Evolutionary conservation across 306 rosid genomes (phyloP).

Genomic region (Geum urbanum): DNA sequence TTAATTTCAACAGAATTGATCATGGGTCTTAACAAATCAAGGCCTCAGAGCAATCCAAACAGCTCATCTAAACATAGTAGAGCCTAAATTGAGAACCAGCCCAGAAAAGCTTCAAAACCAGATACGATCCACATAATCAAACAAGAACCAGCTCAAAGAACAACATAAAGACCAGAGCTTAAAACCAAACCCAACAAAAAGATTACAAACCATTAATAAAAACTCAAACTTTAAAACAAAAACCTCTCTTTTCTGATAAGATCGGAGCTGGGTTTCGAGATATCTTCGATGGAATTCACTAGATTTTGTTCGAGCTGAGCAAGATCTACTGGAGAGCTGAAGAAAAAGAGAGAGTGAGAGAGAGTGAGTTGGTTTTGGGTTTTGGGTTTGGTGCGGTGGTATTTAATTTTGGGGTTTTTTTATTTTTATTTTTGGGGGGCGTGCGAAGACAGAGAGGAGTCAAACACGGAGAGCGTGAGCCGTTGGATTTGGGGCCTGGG

Average conservation of each 20-base stretch:
- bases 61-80: no score
- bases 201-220: background rate
- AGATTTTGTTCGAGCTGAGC: slow-evolving; percentile 31
- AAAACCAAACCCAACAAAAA: background rate
- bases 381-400: slow-evolving; percentile 14
- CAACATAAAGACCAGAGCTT: background rate
- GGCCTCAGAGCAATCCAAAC: no score
- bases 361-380: slow-evolving; percentile 10
- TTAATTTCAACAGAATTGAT: background rate
- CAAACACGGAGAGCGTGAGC: slow-evolving; percentile 39
- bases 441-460: no score
- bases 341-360: slow-evolving; percentile 12
- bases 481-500: slow-evolving; percentile 68
- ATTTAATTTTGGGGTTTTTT: slow-evolving; percentile 13
- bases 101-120: background rate
- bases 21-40: no score
- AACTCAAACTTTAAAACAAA: background rate
- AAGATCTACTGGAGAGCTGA: slow-evolving; percentile 26
- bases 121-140: background rate
- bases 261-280: background rate
- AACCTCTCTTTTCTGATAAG: slow-evolving; percentile 19
- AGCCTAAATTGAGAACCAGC: background rate
- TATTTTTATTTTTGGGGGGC: slow-evolving; percentile 18
- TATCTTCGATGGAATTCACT: slow-evolving; percentile 15
- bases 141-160: no score